A percentile compares a stretch with the other conserved stretches of the same genome.
These are phyloP conservation scores for Lactarius hengduanensis DNA, from an alignment of 768 basidiomycete genomes.

Conservation along the genomic window DNA sequence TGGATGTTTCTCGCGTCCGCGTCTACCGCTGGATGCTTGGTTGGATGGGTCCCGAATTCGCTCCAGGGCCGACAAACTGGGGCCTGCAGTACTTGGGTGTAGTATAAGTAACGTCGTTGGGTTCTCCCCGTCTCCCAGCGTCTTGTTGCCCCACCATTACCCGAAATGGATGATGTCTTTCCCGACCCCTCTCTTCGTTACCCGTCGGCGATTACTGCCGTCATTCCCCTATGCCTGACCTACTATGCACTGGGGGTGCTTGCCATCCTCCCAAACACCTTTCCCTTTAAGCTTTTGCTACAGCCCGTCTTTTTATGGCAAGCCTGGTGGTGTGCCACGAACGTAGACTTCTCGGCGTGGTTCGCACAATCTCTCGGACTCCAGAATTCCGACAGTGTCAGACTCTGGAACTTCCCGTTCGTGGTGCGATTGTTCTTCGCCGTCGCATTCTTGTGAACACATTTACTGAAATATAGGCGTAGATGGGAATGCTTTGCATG, in stretches of 20 bases:
- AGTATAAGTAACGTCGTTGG: no score
- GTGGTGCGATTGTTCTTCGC: conserved; percentile 2
- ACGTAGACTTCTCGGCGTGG: conserved; percentile 6
- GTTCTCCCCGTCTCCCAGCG: no score
- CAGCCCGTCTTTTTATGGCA: conserved; percentile 5
- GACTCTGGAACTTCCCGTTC: conserved; percentile 1
- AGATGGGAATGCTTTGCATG: conserved; percentile 6
- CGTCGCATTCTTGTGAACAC: no score
- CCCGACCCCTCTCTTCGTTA: conserved; percentile 5
- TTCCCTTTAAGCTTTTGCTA: not conserved
- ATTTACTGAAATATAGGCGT: not conserved
- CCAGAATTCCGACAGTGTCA: not conserved
- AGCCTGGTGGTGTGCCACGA: not conserved
- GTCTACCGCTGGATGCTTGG: no score
- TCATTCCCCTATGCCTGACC: conserved; percentile 10
- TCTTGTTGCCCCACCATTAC: not conserved
- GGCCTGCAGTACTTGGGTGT: no score
- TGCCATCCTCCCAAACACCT: conserved; percentile 12
- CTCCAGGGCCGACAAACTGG: no score
- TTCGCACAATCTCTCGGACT: not conserved
- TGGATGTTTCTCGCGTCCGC: no score
- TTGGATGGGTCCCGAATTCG: no score
- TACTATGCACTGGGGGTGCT: conserved; percentile 12
- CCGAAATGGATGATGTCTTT: not conserved
- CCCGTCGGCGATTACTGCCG: not conserved